Conservation (phyloP, 208 protist genomes). For the Trichomonas tenax region DNA sequence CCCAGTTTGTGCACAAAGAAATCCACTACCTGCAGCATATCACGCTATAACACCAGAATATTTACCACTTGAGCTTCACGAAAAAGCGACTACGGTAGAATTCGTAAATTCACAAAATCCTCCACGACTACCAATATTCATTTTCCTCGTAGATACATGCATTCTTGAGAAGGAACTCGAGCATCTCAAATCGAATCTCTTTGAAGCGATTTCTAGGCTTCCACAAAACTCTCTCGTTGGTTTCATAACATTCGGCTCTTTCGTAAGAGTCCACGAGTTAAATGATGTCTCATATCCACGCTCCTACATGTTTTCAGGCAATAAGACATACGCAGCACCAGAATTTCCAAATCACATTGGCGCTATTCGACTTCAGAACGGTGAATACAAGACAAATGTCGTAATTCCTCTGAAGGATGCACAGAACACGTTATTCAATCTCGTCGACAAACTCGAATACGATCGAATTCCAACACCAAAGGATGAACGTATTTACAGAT, state of each 20-base stretch:
- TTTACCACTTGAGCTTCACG: slow-evolving; percentile 65
- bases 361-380: neutral
- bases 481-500: neutral
- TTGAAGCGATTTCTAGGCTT: slow-evolving; percentile 63
- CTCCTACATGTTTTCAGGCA: slow-evolving; percentile 58
- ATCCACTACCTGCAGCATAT: slow-evolving; percentile 79
- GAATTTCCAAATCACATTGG: neutral
- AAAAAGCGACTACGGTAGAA: slow-evolving; percentile 77
- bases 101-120: slow-evolving; percentile 54
- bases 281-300: slow-evolving; percentile 47
- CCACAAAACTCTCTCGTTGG: slow-evolving; percentile 72
- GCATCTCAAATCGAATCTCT: slow-evolving; percentile 68
- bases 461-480: neutral
- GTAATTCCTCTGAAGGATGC: neutral
- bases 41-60: slow-evolving; percentile 62
- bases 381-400: neutral
- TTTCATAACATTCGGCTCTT: slow-evolving; percentile 84
- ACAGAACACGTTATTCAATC: neutral
- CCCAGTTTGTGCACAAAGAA: slow-evolving; percentile 73
- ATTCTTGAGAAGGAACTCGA: slow-evolving; percentile 48
- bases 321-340: slow-evolving; percentile 26
- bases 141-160: slow-evolving; percentile 92
- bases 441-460: neutral
- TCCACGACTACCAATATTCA: slow-evolving; percentile 46
- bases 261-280: slow-evolving; percentile 64